Percentiles rank a stretch among this genome's conserved stretches.
phyloP scores from a whole-genome alignment of 1,284 basidiomycete species.

The Lignosus rhinocerotis region DNA sequence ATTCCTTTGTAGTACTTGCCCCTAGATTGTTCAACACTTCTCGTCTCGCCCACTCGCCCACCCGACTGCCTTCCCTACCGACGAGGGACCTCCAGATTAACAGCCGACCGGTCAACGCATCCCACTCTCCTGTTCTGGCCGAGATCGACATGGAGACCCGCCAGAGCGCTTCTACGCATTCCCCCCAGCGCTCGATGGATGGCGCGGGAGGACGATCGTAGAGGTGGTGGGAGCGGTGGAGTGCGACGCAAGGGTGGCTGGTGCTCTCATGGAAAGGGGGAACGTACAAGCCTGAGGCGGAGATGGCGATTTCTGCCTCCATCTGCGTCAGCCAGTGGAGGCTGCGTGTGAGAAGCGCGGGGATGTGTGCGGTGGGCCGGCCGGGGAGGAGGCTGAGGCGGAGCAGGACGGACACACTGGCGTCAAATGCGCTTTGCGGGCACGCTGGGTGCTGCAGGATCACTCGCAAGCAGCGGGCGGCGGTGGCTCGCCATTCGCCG shows the following conservation, averaged over 20 bases:
- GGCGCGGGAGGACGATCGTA: conserved; percentile 33
- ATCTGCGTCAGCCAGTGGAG: conserved; percentile 37
- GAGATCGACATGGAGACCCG: conserved; percentile 48
- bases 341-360: conserved; percentile 37
- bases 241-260: conserved; percentile 12
- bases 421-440: conserved; percentile 28
- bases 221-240: conserved; percentile 43
- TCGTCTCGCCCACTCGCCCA: conserved; percentile 30
- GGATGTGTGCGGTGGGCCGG: conserved; percentile 27
- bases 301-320: conserved; percentile 35
- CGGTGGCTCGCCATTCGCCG: conserved; percentile 55
- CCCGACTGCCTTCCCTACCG: conserved; percentile 36
- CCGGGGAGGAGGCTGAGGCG: conserved; percentile 42
- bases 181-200: conserved; percentile 49
- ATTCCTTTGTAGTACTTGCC: background rate
- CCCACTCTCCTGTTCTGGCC: conserved; percentile 44
- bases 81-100: conserved; percentile 54
- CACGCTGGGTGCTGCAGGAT: conserved; percentile 41
- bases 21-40: conserved; percentile 23
- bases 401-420: conserved; percentile 40
- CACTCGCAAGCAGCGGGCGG: conserved; percentile 52
- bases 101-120: conserved; percentile 49
- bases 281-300: conserved; percentile 5
- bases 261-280: background rate
- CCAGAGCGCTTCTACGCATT: conserved; percentile 60